Evolutionary conservation across 169 alveolate species (phyloP).

Genomic region (Perkinsus olseni): DNA sequence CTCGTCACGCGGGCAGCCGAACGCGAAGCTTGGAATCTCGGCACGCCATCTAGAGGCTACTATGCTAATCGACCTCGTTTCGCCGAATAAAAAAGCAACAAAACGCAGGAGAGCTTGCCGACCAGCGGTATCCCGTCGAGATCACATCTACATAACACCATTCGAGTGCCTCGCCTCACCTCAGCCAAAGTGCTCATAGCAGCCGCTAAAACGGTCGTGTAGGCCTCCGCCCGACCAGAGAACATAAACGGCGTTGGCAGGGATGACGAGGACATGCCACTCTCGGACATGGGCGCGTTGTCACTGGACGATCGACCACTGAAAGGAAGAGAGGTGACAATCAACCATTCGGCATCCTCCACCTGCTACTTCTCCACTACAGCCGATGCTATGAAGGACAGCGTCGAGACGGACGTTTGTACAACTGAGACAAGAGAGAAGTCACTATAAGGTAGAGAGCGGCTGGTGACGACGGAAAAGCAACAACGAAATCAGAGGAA

Average conservation of each 20-base stretch:
- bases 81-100: no score
- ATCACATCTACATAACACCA: no score
- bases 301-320: neutral
- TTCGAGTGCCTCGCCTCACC: neutral
- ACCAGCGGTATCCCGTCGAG: no score
- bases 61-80: no score
- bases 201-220: neutral
- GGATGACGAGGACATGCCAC: neutral
- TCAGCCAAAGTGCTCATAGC: neutral
- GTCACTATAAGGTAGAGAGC: neutral
- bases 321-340: no score
- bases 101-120: no score
- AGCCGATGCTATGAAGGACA: neutral
- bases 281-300: neutral
- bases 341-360: no score
- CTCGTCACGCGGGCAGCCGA: no score
- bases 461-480: neutral
- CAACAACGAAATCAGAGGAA: no score
- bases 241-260: neutral
- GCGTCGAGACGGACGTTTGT: neutral
- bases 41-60: no score
- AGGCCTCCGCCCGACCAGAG: neutral
- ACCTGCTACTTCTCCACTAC: neutral
- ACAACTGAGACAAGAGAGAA: neutral
- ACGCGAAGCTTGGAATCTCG: no score